A percentile compares a stretch with the other conserved stretches of the same genome.
These are phyloP conservation scores for Ascochyta fabae DNA, from an alignment of 2,329 filamentous ascomycete genomes.

Conservation along the genomic window DNA sequence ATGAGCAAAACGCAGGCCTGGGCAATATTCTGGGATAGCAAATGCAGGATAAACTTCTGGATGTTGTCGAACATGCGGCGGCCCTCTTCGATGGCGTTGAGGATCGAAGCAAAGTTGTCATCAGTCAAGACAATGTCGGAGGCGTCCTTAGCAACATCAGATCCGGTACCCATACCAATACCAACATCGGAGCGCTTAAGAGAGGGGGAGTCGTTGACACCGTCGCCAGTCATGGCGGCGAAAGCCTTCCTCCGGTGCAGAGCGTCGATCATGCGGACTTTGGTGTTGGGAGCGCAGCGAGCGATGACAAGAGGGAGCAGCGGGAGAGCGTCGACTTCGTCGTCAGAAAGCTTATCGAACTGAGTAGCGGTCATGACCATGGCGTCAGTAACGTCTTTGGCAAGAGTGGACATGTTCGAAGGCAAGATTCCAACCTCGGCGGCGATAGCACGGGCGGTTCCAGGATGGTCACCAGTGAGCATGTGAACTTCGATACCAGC, in stretches of 20 bases:
- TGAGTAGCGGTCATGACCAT: conserved; percentile 47
- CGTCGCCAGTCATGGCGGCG: conserved; percentile 54
- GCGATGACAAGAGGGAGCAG: conserved; percentile 53
- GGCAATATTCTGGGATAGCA: conserved; percentile 43
- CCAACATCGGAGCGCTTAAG: conserved; percentile 55
- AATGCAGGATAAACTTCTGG: conserved; percentile 49
- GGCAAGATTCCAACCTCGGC: conserved; percentile 54
- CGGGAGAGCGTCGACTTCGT: conserved; percentile 50
- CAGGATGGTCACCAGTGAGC: conserved; percentile 56
- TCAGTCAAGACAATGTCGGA: conserved; percentile 55
- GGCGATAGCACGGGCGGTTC: conserved; percentile 55
- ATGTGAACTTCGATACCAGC: conserved; percentile 54
- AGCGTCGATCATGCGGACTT: conserved; percentile 54
- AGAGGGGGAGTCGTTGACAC: conserved; percentile 55
- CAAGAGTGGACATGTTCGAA: conserved; percentile 49
- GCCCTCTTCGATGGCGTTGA: conserved; percentile 55
- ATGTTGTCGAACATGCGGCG: conserved; percentile 57
- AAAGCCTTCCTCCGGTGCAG: conserved; percentile 51
- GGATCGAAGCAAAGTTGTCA: conserved; percentile 55
- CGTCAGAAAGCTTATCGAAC: conserved; percentile 53
- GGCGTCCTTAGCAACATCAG: conserved; percentile 54
- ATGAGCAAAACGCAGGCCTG: conserved; percentile 45
- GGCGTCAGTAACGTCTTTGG: conserved; percentile 31
- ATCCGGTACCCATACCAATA: conserved; percentile 55
- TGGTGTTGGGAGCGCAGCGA: conserved; percentile 54